Evolutionary conservation across 345 rosid species (phyloP).

Genomic region (Cardamine chenopodiifolia): DNA sequence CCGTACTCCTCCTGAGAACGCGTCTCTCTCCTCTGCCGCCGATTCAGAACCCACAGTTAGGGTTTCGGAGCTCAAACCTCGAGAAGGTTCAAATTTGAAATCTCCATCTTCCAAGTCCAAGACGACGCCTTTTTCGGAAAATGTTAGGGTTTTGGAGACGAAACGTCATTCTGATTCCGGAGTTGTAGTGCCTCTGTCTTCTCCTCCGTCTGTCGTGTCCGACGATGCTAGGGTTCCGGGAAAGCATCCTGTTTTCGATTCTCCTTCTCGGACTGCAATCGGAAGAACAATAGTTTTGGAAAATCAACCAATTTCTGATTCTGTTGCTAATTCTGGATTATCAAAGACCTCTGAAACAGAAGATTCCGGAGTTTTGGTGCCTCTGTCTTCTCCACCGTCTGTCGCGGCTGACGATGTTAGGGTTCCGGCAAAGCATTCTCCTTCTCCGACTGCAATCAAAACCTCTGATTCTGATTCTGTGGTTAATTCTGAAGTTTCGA

Average conservation of each 20-base stretch:
- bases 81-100: background rate
- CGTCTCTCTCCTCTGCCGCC: slow-evolving; percentile 30
- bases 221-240: background rate
- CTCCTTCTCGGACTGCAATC: background rate
- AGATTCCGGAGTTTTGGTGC: background rate
- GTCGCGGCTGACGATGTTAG: background rate
- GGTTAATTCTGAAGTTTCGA: background rate
- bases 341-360: background rate
- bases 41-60: slow-evolving; percentile 20
- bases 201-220: background rate
- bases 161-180: background rate
- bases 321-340: background rate
- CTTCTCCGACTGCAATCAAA: background rate
- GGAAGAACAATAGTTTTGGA: background rate
- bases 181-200: background rate
- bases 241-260: background rate
- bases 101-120: background rate
- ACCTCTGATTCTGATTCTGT: background rate
- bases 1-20: slow-evolving; percentile 40
- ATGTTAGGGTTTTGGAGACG: background rate
- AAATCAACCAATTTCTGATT: background rate
- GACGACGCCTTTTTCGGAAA: background rate
- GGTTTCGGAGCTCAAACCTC: background rate
- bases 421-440: background rate
- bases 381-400: slow-evolving; percentile 20